Conservation (phyloP, 352 stramenopile species). For the Pythium myriotylum region DNA sequence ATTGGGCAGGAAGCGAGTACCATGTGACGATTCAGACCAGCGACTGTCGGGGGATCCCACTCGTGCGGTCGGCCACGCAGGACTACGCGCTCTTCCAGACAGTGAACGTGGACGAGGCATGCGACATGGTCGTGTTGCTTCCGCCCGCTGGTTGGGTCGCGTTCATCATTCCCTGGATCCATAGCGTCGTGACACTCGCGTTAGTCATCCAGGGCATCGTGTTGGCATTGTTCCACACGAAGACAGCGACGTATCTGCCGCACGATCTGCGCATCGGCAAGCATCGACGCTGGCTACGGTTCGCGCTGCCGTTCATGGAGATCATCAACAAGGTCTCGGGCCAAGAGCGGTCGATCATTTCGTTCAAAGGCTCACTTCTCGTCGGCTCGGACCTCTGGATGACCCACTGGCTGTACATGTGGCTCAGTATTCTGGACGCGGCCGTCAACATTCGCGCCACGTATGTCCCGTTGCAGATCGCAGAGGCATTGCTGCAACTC, state of each 20-base stretch:
- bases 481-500: conserved; percentile 43
- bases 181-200: conserved; percentile 43
- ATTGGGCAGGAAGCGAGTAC: background rate
- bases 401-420: conserved; percentile 67
- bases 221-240: conserved; percentile 38
- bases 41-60: background rate
- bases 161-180: conserved; percentile 32
- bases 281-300: conserved; percentile 34
- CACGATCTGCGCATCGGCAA: conserved; percentile 33
- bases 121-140: conserved; percentile 42
- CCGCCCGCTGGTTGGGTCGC: conserved; percentile 42
- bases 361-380: conserved; percentile 47
- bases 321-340: conserved; percentile 33
- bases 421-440: conserved; percentile 49
- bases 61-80: background rate
- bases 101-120: conserved; percentile 36
- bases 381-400: conserved; percentile 63
- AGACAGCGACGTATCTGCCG: conserved; percentile 42
- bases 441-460: conserved; percentile 43
- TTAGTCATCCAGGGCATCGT: conserved; percentile 45
- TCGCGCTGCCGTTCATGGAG: conserved; percentile 47
- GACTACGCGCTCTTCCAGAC: conserved; percentile 31
- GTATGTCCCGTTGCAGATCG: conserved; percentile 46
- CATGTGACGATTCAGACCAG: background rate
- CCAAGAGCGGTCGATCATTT: conserved; percentile 40